Evolutionary conservation across 768 basidiomycete species (phyloP), one percentile per base, ranked within the genome.

Genomic region (Podaxis carcinomalis): DNA sequence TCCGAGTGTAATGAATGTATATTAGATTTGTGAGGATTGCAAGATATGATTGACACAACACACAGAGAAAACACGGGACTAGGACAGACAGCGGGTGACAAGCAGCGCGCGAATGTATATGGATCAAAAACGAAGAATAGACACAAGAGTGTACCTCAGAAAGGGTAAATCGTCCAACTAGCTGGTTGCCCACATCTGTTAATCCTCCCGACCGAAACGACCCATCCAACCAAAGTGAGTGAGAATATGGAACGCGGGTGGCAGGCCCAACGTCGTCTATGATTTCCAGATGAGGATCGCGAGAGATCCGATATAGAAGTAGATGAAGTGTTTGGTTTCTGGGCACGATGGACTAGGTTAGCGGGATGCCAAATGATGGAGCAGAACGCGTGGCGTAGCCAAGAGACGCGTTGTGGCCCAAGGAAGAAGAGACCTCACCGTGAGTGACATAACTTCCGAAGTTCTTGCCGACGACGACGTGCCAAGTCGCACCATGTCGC

Each of bases 241-340:
- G 42, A 21, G 52, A 39, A 25, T 37, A 5, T 19, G 28, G 23
- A 44, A 14, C n/a, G 39, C 44, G 44, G 59, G 36, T 9, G 44
- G 13, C 39, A 10, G 19, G 21, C 40, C 25, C 42, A 47, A 9
- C 21, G 28, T 16, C 9, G 51, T 76, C 77, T 77, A 93, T 83
- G 92, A 93, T 79, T 93, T 94, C 92, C 92, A 94, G 78, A 94
- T 86, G 74, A 98, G 88, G 77, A 98, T 86, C 63, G 95, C 95
- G 68, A 95, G 87, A 37, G 88, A 79, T 59, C 93, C 94, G 72
- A 98, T 81, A 80, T 96, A 98, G 78, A 96, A 96, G 83, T 98
- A 98, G 78, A 98, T 95, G 78, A 98, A 98, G 73, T 97, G 91
- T 75, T 95, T 95, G 65, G 94, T 96, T 84, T 98, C 95, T 97